Conservation (phyloP, 2,329 filamentous ascomycete genomes). For the Clathrospora elynae region DNA sequence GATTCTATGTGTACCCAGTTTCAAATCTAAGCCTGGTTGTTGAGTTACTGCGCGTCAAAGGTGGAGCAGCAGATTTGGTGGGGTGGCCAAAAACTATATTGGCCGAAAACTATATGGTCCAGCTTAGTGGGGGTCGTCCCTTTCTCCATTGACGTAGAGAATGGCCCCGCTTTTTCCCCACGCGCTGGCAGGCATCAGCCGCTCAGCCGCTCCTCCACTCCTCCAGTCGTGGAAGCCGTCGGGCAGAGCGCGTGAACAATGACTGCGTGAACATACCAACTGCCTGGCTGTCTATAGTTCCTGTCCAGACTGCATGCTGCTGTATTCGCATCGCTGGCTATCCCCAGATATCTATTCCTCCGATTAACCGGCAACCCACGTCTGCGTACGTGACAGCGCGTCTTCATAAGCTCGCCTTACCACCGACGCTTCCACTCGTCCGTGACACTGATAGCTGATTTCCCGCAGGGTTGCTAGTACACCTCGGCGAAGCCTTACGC, state of each 20-base stretch:
- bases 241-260: conserved; percentile 19
- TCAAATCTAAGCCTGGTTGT: too few species aligned
- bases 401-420: conserved; percentile 33
- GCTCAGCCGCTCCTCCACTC: conserved; percentile 11
- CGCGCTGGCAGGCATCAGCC: conserved; percentile 24
- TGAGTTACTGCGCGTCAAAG: too few species aligned
- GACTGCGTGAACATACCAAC: conserved; percentile 20
- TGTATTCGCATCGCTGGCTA: conserved; percentile 7
- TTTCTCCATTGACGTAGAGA: conserved; percentile 31
- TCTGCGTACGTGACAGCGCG: conserved; percentile 25
- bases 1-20: too few species aligned
- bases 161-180: conserved; percentile 29
- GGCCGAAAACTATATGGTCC: too few species aligned
- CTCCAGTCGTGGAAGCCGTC: conserved; percentile 12
- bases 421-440: conserved; percentile 46
- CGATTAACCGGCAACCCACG: conserved; percentile 39
- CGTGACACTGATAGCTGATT: conserved; percentile 39
- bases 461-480: conserved; percentile 34
- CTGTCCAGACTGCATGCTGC: too few species aligned
- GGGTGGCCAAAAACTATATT: too few species aligned
- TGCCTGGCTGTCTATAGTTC: not conserved
- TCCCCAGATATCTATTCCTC: conserved; percentile 18
- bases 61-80: too few species aligned
- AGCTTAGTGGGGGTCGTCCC: conserved; percentile 15
- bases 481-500: conserved; percentile 38